Conservation (phyloP, 2,329 filamentous ascomycete species). For the Apiospora malaysiana region DNA sequence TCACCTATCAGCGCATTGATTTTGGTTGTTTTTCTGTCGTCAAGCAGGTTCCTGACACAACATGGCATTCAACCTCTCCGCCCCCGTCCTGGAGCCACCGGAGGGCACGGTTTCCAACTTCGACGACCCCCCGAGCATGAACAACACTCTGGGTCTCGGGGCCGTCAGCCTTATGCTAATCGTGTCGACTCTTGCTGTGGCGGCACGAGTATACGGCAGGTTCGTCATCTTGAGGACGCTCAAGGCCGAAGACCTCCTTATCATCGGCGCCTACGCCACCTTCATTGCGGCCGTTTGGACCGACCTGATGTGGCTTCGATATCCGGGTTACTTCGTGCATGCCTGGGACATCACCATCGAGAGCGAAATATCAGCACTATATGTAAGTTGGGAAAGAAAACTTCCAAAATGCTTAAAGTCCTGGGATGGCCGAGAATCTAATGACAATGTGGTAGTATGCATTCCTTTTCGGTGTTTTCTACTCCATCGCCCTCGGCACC, state of each 20-base stretch:
- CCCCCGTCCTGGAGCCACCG: conserved; percentile 21
- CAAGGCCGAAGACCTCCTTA: background rate
- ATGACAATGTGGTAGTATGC: conserved; percentile 32
- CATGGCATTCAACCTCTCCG: conserved; percentile 5
- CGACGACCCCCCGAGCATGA: conserved; percentile 21
- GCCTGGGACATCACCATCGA: conserved; percentile 38
- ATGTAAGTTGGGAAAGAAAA: conserved; percentile 29
- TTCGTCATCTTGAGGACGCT: background rate
- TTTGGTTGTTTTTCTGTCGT: background rate
- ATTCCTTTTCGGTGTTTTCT: conserved; percentile 38
- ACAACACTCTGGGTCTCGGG: conserved; percentile 15
- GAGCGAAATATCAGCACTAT: conserved; percentile 34
- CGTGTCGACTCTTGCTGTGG: conserved; percentile 20
- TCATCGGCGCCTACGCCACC: background rate
- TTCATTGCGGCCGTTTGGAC: background rate
- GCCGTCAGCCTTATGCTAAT: conserved; percentile 9
- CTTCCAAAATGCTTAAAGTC: no score
- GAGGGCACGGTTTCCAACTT: conserved; percentile 23
- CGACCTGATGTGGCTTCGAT: conserved; percentile 22
- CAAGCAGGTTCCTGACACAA: conserved; percentile 10
- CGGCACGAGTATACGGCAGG: background rate
- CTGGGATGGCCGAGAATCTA: background rate
- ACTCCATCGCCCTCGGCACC: conserved; percentile 42
- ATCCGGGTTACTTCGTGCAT: conserved; percentile 44
- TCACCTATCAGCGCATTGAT: background rate